Evolutionary conservation across 1,284 basidiomycete genomes (phyloP).

Genomic region (Tilletia walkeri): DNA sequence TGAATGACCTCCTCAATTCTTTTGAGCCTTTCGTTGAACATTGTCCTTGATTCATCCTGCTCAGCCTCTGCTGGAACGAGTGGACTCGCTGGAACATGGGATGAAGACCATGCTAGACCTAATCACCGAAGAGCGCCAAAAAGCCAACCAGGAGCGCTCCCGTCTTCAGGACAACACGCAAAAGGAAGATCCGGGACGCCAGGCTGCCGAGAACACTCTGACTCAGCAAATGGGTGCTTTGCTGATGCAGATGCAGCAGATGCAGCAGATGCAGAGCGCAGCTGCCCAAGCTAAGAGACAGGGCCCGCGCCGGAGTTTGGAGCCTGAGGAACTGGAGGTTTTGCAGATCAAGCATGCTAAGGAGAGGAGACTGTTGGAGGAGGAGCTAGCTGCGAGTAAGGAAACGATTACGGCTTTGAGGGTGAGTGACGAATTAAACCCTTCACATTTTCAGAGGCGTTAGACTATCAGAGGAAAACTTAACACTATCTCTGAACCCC

Average conservation of each 20-base stretch:
- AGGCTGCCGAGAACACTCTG: background rate
- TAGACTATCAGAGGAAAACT: too few relatives aligned
- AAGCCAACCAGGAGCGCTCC: slow-evolving; percentile 1
- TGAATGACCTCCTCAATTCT: too few relatives aligned
- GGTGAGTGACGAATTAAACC: background rate
- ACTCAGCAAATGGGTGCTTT: slow-evolving; percentile 6
- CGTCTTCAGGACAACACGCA: background rate
- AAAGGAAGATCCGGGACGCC: slow-evolving; percentile 2
- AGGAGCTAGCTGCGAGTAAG: slow-evolving; percentile 40
- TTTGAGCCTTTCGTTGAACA: too few relatives aligned
- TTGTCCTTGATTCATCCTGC: too few relatives aligned
- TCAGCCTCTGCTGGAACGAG: background rate
- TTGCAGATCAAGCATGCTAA: slow-evolving; percentile 42
- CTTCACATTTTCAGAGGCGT: background rate
- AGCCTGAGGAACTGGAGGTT: slow-evolving; percentile 22
- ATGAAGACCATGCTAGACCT: slow-evolving; percentile 14
- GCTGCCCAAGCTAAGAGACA: background rate
- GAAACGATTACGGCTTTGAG: slow-evolving; percentile 39
- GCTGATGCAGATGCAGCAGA: slow-evolving; percentile 6
- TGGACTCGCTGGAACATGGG: background rate
- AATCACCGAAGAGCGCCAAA: slow-evolving; percentile 6
- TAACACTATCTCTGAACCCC: slow-evolving; percentile 3
- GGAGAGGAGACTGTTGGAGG: slow-evolving; percentile 37
- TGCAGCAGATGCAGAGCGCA: background rate
- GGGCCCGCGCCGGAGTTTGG: slow-evolving; percentile 8